phyloP scores from a whole-genome alignment of 176 grass and related monocot genomes.

The Aechmea fasciata region DNA sequence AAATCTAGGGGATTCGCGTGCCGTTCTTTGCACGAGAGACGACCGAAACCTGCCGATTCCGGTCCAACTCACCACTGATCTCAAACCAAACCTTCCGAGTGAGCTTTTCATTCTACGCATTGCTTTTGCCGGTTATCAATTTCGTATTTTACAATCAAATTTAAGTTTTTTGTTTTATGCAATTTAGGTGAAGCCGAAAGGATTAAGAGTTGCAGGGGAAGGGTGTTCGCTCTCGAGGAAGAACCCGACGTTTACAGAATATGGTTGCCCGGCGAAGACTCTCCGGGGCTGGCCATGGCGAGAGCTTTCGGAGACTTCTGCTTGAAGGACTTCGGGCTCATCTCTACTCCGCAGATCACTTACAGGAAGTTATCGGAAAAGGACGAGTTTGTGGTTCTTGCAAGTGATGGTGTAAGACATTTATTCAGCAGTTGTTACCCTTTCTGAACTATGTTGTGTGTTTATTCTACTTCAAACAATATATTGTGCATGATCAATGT shows the following conservation, averaged over 20 bases:
- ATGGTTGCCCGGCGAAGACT: conserved; percentile 70
- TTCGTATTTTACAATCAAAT: neutral
- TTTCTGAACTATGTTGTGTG: neutral
- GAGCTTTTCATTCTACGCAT: conserved; percentile 7
- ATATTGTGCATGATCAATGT: no score
- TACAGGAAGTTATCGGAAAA: conserved; percentile 53
- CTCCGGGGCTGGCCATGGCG: conserved; percentile 88
- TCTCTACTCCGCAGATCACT: conserved; percentile 60
- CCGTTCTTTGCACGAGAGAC: conserved; percentile 55
- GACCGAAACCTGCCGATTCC: conserved; percentile 30
- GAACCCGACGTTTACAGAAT: conserved; percentile 66
- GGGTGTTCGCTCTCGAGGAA: conserved; percentile 67
- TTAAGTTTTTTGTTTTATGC: neutral
- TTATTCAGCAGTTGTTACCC: neutral
- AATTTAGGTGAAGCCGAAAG: conserved; percentile 55
- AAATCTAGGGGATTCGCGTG: conserved; percentile 76
- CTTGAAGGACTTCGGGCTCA: conserved; percentile 76
- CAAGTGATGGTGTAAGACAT: conserved; percentile 58
- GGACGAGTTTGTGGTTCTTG: conserved; percentile 88
- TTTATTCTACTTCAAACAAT: neutral
- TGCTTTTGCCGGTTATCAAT: neutral
- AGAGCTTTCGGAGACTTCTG: conserved; percentile 87
- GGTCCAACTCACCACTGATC: conserved; percentile 61
- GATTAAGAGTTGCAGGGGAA: conserved; percentile 56
- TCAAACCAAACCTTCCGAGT: conserved; percentile 79